phyloP scores from a whole-genome alignment of 192 early-diverging fungal genomes.

The Coemansia aciculifera region DNA sequence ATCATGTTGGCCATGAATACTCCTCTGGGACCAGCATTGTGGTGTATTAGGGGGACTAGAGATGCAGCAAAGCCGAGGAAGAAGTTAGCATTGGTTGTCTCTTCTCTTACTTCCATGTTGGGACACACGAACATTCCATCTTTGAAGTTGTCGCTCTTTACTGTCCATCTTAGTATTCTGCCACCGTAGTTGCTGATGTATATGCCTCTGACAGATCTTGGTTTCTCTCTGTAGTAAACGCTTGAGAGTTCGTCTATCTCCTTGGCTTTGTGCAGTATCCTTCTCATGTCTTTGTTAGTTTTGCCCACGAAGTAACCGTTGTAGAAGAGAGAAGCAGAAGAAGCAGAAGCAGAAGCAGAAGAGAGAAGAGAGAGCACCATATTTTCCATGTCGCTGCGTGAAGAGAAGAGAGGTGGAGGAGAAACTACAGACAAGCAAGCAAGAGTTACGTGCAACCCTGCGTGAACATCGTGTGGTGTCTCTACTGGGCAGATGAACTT shows the following conservation, averaged over 20 bases:
- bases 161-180: background rate
- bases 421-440: background rate
- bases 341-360: background rate
- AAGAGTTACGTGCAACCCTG: background rate
- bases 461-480: conserved; percentile 4
- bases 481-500: conserved; percentile 11
- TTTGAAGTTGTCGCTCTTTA: background rate
- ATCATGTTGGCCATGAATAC: conserved; percentile 13
- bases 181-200: conserved; percentile 1
- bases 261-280: background rate
- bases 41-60: background rate
- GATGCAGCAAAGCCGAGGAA: conserved; percentile 8
- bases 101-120: background rate
- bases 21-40: background rate
- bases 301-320: background rate
- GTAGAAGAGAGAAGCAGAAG: background rate
- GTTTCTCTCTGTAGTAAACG: background rate
- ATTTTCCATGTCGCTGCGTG: background rate
- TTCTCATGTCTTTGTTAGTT: background rate
- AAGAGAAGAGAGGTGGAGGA: background rate
- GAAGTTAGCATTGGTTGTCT: conserved; percentile 4
- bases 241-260: background rate
- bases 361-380: background rate
- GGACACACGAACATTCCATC: background rate
- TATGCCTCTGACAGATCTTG: background rate